A percentile compares a stretch with the other conserved stretches of the same genome.
Evolutionary conservation across 208 protist genomes (phyloP).

Genomic region (Trypanosomatidae sp.): DNA sequence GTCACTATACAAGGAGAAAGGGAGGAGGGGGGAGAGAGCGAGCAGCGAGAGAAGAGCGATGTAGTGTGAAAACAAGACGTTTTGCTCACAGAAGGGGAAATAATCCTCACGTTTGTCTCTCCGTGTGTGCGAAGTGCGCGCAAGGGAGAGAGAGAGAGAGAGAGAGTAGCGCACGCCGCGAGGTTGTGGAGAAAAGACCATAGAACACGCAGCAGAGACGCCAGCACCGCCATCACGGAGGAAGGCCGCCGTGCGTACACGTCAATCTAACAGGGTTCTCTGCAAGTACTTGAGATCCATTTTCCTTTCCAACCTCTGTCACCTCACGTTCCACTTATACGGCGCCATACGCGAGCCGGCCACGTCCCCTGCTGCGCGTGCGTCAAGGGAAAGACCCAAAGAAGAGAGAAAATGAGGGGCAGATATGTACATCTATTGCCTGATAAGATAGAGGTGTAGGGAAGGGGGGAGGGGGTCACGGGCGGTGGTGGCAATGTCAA

Average conservation of each 20-base stretch:
- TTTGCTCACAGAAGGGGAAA: background rate
- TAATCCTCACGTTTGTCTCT: background rate
- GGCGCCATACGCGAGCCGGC: background rate
- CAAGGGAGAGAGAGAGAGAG: too few relatives aligned
- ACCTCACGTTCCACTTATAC: background rate
- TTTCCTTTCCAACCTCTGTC: background rate
- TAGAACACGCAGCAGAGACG: background rate
- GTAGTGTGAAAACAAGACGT: background rate
- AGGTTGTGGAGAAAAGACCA: background rate
- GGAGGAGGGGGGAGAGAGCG: background rate
- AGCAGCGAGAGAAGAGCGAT: background rate
- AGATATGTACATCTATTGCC: background rate
- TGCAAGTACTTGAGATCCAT: background rate
- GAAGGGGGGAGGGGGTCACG: background rate
- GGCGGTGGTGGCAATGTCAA: background rate
- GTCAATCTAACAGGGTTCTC: background rate
- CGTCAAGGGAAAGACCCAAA: background rate
- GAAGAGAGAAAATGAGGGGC: background rate
- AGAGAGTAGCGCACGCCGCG: background rate
- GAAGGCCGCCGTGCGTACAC: background rate
- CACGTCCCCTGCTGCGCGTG: background rate
- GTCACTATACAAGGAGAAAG: background rate
- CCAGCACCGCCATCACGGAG: background rate
- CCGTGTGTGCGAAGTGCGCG: background rate
- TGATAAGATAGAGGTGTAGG: background rate